phyloP scores from a whole-genome alignment of 73 alveolate species.

The Stentor coeruleus region DNA sequence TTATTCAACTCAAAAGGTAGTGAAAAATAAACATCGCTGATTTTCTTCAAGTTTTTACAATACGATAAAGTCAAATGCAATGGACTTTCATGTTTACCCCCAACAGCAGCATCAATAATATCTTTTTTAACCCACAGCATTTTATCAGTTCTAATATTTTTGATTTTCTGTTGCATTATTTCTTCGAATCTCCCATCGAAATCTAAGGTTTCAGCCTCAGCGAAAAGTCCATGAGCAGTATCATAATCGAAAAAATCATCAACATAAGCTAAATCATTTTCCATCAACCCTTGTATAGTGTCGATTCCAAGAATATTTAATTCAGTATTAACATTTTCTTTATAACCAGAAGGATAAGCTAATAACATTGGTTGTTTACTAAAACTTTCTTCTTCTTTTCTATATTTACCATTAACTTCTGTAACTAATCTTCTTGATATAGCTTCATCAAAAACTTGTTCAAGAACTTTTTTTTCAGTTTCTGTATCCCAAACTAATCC shows the following conservation, averaged over 20 bases:
- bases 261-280: not conserved
- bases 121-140: conserved; percentile 8
- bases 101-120: not conserved
- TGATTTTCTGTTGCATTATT: not conserved
- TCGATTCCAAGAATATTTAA: not conserved
- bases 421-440: not conserved
- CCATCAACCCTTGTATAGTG: conserved; percentile 6
- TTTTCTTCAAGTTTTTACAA: not conserved
- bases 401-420: not conserved
- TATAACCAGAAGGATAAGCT: conserved; percentile 25
- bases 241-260: conserved; percentile 20
- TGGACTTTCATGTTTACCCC: conserved; percentile 3
- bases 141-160: not conserved
- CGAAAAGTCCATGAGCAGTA: not conserved
- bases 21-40: conserved; percentile 14
- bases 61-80: not conserved
- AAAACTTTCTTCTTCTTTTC: conserved; percentile 22
- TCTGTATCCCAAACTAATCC: not conserved
- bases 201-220: conserved; percentile 24
- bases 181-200: conserved; percentile 25
- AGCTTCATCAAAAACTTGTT: conserved; percentile 7
- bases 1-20: conserved; percentile 23
- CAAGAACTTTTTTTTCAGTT: conserved; percentile 4
- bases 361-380: conserved; percentile 26
- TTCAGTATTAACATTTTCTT: conserved; percentile 5